A percentile compares a stretch with the other conserved stretches of the same genome.
These are phyloP conservation scores for Syzygium syzygioides DNA, from an alignment of 441 rosid genomes.

Conservation along the genomic window DNA sequence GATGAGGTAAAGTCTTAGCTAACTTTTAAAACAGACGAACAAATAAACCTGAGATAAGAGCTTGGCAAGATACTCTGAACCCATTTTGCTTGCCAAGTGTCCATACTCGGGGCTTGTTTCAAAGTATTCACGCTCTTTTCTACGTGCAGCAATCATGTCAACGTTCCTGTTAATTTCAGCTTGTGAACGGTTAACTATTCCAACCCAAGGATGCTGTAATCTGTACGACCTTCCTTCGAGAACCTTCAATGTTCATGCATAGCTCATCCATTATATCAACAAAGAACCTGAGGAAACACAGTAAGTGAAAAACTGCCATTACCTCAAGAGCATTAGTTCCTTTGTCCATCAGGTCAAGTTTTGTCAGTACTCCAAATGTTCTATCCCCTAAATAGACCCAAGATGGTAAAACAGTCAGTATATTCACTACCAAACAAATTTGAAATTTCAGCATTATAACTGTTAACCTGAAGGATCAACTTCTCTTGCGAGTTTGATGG, in stretches of 20 bases:
- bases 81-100: slow-evolving; percentile 92
- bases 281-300: slow-evolving; percentile 9
- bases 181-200: slow-evolving; percentile 99
- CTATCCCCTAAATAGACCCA: slow-evolving; percentile 69
- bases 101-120: slow-evolving; percentile 98
- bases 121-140: slow-evolving; percentile 93
- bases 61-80: slow-evolving; percentile 95
- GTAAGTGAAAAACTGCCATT: slow-evolving; percentile 13
- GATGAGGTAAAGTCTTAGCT: neutral
- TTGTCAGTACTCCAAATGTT: slow-evolving; percentile 94
- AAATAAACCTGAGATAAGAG: slow-evolving; percentile 73
- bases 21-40: neutral
- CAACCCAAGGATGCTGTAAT: slow-evolving; percentile 99
- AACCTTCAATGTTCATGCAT: slow-evolving; percentile 46
- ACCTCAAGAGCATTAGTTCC: slow-evolving; percentile 96
- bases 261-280: slow-evolving; percentile 15
- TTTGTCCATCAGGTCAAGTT: slow-evolving; percentile 99
- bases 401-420: neutral
- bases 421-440: neutral
- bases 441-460: neutral
- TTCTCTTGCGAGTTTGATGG: slow-evolving; percentile 98
- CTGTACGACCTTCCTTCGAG: slow-evolving; percentile 94
- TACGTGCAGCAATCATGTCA: slow-evolving; percentile 90
- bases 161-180: slow-evolving; percentile 97
- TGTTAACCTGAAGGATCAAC: slow-evolving; percentile 92